A percentile compares a stretch with the other conserved stretches of the same genome.
phyloP scores from a whole-genome alignment of 768 basidiomycete genomes.

The Melanogaster broomeanus region DNA sequence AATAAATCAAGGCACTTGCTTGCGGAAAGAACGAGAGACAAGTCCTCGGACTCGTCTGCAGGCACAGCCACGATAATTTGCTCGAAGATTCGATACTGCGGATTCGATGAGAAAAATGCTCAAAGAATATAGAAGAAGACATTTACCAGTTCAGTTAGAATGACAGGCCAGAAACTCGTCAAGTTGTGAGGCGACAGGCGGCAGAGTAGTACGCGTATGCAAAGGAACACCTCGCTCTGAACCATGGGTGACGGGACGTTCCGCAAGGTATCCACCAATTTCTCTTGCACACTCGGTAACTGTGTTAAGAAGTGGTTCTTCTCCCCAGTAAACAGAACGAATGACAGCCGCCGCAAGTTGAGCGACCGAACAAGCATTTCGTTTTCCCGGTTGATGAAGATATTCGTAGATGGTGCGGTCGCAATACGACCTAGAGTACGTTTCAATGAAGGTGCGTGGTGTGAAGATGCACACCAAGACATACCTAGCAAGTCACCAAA shows the following conservation, averaged over 20 bases:
- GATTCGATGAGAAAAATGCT: background rate
- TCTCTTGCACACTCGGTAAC: conserved; percentile 94
- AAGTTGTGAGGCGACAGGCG: conserved; percentile 89
- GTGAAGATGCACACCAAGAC: conserved; percentile 34
- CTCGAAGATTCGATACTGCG: conserved; percentile 88
- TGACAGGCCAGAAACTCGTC: conserved; percentile 95
- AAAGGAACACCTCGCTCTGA: conserved; percentile 93
- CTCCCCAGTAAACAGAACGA: conserved; percentile 82
- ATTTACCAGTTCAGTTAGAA: conserved; percentile 85
- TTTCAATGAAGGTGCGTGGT: conserved; percentile 22
- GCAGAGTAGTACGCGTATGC: conserved; percentile 87
- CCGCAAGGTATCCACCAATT: conserved; percentile 88
- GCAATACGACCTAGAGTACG: conserved; percentile 65
- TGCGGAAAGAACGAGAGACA: conserved; percentile 81
- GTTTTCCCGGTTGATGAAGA: conserved; percentile 93
- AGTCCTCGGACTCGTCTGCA: conserved; percentile 80
- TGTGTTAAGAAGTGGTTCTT: conserved; percentile 90
- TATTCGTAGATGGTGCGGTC: conserved; percentile 88
- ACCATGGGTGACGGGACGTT: conserved; percentile 80
- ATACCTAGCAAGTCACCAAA: conserved; percentile 82
- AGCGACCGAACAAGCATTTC: conserved; percentile 88
- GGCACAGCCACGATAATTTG: conserved; percentile 71
- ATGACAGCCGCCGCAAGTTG: conserved; percentile 85
- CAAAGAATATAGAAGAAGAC: conserved; percentile 13
- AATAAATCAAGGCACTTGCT: conserved; percentile 94